These are phyloP conservation scores for Boletus rufocinnamomeus DNA, from an alignment of 768 basidiomycete genomes.

Conservation along the genomic window DNA sequence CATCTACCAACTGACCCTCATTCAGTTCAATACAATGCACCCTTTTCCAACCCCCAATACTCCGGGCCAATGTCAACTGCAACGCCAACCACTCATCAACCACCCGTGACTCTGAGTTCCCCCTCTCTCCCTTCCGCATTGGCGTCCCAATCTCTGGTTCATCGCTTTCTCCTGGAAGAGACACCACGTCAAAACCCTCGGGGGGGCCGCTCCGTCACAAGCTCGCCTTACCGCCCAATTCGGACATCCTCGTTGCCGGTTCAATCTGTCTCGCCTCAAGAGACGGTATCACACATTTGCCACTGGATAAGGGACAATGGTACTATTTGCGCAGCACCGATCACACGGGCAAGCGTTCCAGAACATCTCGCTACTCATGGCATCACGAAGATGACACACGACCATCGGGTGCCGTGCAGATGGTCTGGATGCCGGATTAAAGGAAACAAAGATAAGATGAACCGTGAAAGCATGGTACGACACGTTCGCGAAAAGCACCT, in stretches of 20 bases:
- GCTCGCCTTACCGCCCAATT: not conserved
- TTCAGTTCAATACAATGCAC: not conserved
- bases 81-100: too few relatives aligned
- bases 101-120: not conserved
- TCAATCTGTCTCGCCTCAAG: not conserved
- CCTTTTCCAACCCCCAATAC: not conserved
- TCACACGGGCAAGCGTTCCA: not conserved
- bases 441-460: not conserved
- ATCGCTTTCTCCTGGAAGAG: too few relatives aligned
- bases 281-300: not conserved
- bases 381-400: not conserved
- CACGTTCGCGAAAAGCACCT: slow-evolving; percentile 22
- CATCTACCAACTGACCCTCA: not conserved
- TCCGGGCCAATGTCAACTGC: not conserved
- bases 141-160: not conserved
- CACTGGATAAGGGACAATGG: slow-evolving; percentile 9
- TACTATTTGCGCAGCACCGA: not conserved
- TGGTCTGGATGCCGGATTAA: slow-evolving; percentile 15
- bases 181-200: not conserved
- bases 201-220: not conserved
- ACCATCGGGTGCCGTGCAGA: not conserved
- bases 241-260: slow-evolving; percentile 6
- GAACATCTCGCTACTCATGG: slow-evolving; percentile 17
- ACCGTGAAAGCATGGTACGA: slow-evolving; percentile 19
- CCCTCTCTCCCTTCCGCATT: not conserved